Percentiles rank a stretch among this genome's conserved stretches.
phyloP scores from a whole-genome alignment of 164 flowering plant genomes.

The Liriodendron chinense region DNA sequence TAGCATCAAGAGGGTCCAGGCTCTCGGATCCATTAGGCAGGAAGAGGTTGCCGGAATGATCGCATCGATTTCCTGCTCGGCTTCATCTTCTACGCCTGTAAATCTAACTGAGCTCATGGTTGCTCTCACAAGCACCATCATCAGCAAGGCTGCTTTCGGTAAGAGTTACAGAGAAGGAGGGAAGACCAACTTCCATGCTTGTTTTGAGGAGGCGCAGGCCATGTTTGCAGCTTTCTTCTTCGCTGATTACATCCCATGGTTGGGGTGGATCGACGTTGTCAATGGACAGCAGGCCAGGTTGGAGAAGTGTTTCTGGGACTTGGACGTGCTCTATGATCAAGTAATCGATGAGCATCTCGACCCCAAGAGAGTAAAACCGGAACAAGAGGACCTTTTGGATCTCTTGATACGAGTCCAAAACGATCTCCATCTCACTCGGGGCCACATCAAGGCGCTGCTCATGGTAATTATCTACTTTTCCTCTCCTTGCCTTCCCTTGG shows the following conservation, averaged over 20 bases:
- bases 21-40: conserved; percentile 9
- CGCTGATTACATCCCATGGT: conserved; percentile 4
- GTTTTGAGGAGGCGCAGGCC: conserved; percentile 1
- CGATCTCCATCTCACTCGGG: conserved; percentile 14
- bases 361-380: conserved; percentile 3
- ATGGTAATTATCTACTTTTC: conserved; percentile 13
- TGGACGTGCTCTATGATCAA: conserved; percentile 7
- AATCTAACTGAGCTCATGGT: conserved; percentile 13
- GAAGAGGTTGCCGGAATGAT: conserved; percentile 18
- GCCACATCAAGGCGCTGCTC: conserved; percentile 23
- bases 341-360: conserved; percentile 17
- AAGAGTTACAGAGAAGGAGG: conserved; percentile 5
- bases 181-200: conserved; percentile 1
- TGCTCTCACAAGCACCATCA: conserved; percentile 12
- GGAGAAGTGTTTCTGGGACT: conserved; percentile 9
- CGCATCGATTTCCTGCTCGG: neutral
- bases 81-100: neutral
- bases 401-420: conserved; percentile 9
- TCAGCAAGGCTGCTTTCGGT: conserved; percentile 20
- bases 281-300: conserved; percentile 8
- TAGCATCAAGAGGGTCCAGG: conserved; percentile 14
- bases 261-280: conserved; percentile 14
- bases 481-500: too few relatives aligned
- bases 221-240: conserved; percentile 10
- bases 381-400: conserved; percentile 18